Base-by-base conservation (phyloP, 176 grass and related monocot species). In the Urochloa ruziziensis region DNA sequence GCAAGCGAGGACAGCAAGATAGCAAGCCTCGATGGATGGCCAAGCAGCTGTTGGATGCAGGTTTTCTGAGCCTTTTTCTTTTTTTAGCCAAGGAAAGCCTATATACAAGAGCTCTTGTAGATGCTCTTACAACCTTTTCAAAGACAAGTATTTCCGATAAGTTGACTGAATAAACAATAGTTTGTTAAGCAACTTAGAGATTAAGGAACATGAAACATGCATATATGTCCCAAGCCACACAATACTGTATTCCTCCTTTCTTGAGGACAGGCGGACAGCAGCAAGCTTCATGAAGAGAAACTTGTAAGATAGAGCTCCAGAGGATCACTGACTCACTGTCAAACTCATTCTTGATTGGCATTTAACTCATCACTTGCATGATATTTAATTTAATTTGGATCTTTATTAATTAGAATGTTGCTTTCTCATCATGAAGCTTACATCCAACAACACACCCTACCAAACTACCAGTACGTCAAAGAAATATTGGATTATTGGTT, bases 401-500 rank as follows among this genome's bases (percentile, higher is more conserved):
- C 4, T 62, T 83, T 66, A 7, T 70, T 59, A 36, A 43, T 17
- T 49, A 28, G 17, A 35, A 52, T 24, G 43, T 25, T 36, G 25
- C 52, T 82, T 59, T 68, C 25, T 54, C 35, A 57, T 33, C 46
- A 83, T 18, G 14, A 36, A 63, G 30, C 5, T 62, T 66, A n/a
- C 44, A 74, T 53, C 70, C 10, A 83, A 21, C 58, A 83, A 30
- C 71, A 56, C 39, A n/a, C 52, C 64, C 66, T 57, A 76, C 72
- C 71, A 84, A 84, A 66, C 71, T 28, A 21, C 30, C 44, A 11
- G 62, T 66, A 49, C 77, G 10, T 1, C 12, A 1, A 37, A 49
- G 52, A 83, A 49, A 83, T 37, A 48, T 49, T 64, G 57, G 69
- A 49, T 73, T 37, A 48, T 49, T 64, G 57, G 69, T 62, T 83